Evolutionary conservation across 805 yeast species (phyloP).

Genomic region (Kurtzmaniella fragi): DNA sequence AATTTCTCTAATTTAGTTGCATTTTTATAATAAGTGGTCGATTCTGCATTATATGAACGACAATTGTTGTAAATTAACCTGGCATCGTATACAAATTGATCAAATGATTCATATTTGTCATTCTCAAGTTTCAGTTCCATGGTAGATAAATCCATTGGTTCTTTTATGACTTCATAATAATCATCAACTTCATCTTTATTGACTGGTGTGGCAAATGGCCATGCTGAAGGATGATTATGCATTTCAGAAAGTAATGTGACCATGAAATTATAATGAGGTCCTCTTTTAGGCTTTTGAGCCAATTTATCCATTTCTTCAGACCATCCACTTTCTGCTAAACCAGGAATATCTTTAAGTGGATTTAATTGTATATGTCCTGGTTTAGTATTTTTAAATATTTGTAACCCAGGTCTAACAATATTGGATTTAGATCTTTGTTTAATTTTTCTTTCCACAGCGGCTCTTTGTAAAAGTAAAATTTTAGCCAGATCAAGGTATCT

Average conservation of each 20-base stretch:
- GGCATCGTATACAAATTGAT: constrained; percentile 86
- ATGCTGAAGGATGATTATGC: constrained; percentile 92
- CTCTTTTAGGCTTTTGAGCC: constrained; percentile 90
- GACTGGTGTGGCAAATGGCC: constrained; percentile 97
- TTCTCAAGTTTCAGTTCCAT: constrained; percentile 93
- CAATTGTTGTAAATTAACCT: constrained; percentile 85
- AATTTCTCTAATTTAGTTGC: constrained; percentile 93
- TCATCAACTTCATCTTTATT: constrained; percentile 92
- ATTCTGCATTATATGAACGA: constrained; percentile 86
- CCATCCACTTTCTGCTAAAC: constrained; percentile 94
- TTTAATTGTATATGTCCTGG: constrained; percentile 44
- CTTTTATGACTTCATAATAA: constrained; percentile 92
- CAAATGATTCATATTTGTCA: constrained; percentile 86
- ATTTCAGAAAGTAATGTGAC: constrained; percentile 80
- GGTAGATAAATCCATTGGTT: constrained; percentile 95
- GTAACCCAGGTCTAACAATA: constrained; percentile 75
- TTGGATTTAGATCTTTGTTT: constrained; percentile 74
- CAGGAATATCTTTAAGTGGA: constrained; percentile 79
- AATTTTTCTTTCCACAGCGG: constrained; percentile 83
- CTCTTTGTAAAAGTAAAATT: constrained; percentile 81
- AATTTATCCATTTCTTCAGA: constrained; percentile 96
- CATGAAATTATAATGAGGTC: constrained; percentile 94
- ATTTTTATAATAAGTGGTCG: constrained; percentile 91
- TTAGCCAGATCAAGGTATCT: constrained; percentile 87
- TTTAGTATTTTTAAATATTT: constrained; percentile 52